These are phyloP conservation scores for Irpex sp. DNA, from an alignment of 1,284 basidiomycete genomes.

Conservation along the genomic window DNA sequence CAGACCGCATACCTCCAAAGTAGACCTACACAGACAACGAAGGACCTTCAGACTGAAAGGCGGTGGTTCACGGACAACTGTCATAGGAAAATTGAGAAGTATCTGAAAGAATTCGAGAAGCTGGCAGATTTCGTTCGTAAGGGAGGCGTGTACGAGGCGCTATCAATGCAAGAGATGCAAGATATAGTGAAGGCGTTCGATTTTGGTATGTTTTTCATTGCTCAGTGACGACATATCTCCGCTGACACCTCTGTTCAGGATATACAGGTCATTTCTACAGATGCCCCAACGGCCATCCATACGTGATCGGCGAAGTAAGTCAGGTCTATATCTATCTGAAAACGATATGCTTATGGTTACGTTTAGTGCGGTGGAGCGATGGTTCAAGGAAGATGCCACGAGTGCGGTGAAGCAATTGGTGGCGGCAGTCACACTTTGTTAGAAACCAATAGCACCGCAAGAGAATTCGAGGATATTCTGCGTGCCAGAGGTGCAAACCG, in stretches of 20 bases:
- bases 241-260: constrained; percentile 29
- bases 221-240: constrained; percentile 1
- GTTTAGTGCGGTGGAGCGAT: constrained; percentile 61
- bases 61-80: constrained; percentile 45
- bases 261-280: constrained; percentile 49
- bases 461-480: constrained; percentile 52
- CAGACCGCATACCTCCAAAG: constrained; percentile 25
- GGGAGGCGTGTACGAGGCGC: constrained; percentile 44
- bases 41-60: constrained; percentile 30
- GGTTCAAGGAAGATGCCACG: constrained; percentile 53
- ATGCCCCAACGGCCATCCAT: constrained; percentile 29
- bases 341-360: not conserved
- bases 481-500: constrained; percentile 5
- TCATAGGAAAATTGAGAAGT: constrained; percentile 31
- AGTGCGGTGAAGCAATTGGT: constrained; percentile 60
- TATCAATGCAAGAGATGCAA: constrained; percentile 55
- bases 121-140: constrained; percentile 36
- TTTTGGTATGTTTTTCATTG: constrained; percentile 39
- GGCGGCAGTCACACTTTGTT: constrained; percentile 48
- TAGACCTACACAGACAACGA: constrained; percentile 17
- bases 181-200: constrained; percentile 54
- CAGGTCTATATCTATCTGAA: not conserved
- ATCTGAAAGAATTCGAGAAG: constrained; percentile 38
- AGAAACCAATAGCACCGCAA: constrained; percentile 45
- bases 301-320: constrained; percentile 28